These are phyloP conservation scores for Lentinula aciculospora DNA, from an alignment of 768 basidiomycete genomes.

Conservation along the genomic window DNA sequence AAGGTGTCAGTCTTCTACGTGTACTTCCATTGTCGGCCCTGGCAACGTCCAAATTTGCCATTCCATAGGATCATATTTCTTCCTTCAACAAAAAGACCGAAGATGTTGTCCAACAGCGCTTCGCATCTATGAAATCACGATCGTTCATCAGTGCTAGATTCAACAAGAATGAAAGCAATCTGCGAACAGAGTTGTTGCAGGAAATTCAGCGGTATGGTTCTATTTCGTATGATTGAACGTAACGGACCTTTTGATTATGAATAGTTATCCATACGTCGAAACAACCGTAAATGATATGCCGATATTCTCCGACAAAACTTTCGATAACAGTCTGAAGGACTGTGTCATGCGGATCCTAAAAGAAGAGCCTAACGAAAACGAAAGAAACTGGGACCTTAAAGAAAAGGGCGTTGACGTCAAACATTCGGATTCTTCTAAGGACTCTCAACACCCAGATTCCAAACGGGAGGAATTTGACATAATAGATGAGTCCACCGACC, in stretches of 20 bases:
- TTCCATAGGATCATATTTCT: conserved; percentile 41
- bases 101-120: conserved; percentile 52
- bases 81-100: conserved; percentile 54
- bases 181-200: conserved; percentile 49
- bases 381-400: not conserved
- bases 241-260: conserved; percentile 15
- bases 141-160: not conserved
- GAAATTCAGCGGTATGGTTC: conserved; percentile 59
- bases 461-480: not conserved
- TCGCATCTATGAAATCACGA: not conserved
- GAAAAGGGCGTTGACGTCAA: not conserved
- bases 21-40: conserved; percentile 1
- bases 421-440: not conserved
- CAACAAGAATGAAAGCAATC: conserved; percentile 45
- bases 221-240: not conserved
- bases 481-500: not conserved
- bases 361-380: conserved; percentile 20
- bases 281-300: conserved; percentile 50
- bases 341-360: conserved; percentile 41
- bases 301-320: conserved; percentile 41
- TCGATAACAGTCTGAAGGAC: conserved; percentile 34
- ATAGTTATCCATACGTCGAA: conserved; percentile 62
- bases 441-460: not conserved
- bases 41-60: not conserved
- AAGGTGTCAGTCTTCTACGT: conserved; percentile 39